phyloP scores from a whole-genome alignment of 2,329 filamentous ascomycete species.

The Venturiaceae sp. region DNA sequence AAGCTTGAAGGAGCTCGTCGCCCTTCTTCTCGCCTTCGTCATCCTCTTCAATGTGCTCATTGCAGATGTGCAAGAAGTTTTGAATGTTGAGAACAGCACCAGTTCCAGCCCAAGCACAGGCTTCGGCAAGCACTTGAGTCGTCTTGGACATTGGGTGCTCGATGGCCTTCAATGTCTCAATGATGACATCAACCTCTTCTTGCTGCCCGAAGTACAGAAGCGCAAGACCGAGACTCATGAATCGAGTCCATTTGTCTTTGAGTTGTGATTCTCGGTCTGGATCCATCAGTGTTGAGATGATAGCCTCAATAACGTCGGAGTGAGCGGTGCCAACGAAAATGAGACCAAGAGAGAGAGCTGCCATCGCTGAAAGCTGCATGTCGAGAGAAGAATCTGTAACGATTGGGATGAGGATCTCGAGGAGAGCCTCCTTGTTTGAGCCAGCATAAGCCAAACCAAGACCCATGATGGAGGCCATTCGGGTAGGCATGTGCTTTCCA shows the following conservation, averaged over 20 bases:
- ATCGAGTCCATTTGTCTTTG: conserved; percentile 97
- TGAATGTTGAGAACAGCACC: conserved; percentile 96
- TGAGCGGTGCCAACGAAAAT: conserved; percentile 91
- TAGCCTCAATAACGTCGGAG: conserved; percentile 81
- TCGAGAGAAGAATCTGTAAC: conserved; percentile 75
- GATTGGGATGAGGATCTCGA: conserved; percentile 77
- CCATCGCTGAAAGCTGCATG: conserved; percentile 96
- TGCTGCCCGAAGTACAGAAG: conserved; percentile 93
- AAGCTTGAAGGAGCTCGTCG: conserved; percentile 89
- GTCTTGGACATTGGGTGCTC: conserved; percentile 95
- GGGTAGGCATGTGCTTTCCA: conserved; percentile 65
- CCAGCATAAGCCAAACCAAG: conserved; percentile 90
- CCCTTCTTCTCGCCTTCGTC: conserved; percentile 45
- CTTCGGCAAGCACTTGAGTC: conserved; percentile 88
- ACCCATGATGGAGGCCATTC: conserved; percentile 87
- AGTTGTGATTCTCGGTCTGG: conserved; percentile 84
- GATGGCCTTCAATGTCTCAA: conserved; percentile 93
- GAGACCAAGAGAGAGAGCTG: conserved; percentile 79
- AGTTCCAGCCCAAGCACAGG: conserved; percentile 96
- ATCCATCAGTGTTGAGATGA: conserved; percentile 86
- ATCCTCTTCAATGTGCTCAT: conserved; percentile 89
- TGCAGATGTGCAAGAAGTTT: conserved; percentile 94
- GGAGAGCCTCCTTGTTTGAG: conserved; percentile 81
- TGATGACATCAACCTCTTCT: conserved; percentile 95
- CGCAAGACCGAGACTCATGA: conserved; percentile 87